Evolutionary conservation across 1,284 basidiomycete genomes (phyloP), one percentile per base, ranked within the genome.

Genomic region (Sporisorium scitamineum): DNA sequence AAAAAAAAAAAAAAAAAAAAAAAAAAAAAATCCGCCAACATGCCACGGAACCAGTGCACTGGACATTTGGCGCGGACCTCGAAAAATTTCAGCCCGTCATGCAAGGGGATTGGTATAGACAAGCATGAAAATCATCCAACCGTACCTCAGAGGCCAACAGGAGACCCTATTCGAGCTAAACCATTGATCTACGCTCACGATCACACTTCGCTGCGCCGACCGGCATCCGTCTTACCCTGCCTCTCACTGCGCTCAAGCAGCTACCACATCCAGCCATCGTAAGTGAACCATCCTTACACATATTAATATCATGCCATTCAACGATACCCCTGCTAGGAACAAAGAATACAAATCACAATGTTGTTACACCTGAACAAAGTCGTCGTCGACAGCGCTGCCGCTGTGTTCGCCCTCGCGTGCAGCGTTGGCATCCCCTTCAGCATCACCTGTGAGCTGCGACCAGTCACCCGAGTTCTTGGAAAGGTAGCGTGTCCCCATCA

Each of bases 391-490:
- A 20, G 1, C 39, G 14, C n/a, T 5, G 39, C 5, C n/a, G 39
- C 7, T 9, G 39, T 7, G 3, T n/a, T 75, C 58, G 14, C 44
- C 48, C 22, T n/a, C 61, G 39, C 29, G 37, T n/a, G 37, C n/a
- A n/a, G 37, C 8, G 18, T 14, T n/a, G 14, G n/a, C 45, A 7
- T 66, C 69, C 1, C 10, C 54, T 10, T 18, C 32, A 10, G 39
- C 34, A 16, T 41, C 59, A 27, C 39, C 47, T 44, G 41, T 37
- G 14, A 75, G 63, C 58, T 68, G 54, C 20, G 73, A 76, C 73
- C 73, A 76, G 45, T 77, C 74, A 10, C 70, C 74, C 45, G 66
- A 77, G 18, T 14, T 45, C 50, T 72, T 73, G 29, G 59, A 65
- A 16, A 48, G 27, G 22, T 48, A 58, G 13, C 59, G 52, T 13